Base-by-base conservation (phyloP, 305 asterid genomes). In the Lippia alba region DNA sequence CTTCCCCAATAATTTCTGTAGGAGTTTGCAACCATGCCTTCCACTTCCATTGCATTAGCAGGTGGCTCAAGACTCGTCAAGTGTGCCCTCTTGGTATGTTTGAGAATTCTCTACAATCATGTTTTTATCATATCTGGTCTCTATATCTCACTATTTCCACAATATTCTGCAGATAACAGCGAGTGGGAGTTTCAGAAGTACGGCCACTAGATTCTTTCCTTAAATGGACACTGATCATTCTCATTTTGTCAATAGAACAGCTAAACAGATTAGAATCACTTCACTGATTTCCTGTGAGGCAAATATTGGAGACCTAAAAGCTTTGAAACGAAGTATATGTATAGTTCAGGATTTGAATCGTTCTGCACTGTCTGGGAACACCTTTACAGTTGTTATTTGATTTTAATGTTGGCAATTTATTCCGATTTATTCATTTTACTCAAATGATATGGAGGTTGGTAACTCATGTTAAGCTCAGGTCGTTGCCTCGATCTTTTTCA, bases 61-160 rank as follows among this genome's bases (percentile, higher is more conserved):
- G 98, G 72, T 93, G 98, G 98, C 96, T 93, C 71, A 93, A 93
- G 79, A 90, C 97, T 63, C 96, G 97, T 65, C 97, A 93, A 93
- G 98, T 93, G 61, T 91, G 98, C 81, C 98, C 96, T 8, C 79
- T 91, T 12, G 98, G 98, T 89, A 81, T 69, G 78, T 61, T 5
- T 7, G 41, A 5, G 30, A 8, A 11, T 63, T 32, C 5, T 41
- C 16, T 46, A 8, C 14, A 5, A 15, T 24, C 4, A n/a, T 50
- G 53, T 36, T 1, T n/a, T 39, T 19, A 5, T 48, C 12, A 9
- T 18, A 9, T 33, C 20, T 60, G 8, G 0, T 56, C 5, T 30
- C 24, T 10, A 40, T 64, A 17, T 53, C 73, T 66, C 14, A 58
- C 32, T 0, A 0, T 58, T 3, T 24, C 30, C 30, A 17, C 20